Base-by-base conservation (phyloP, 2,329 filamentous ascomycete species). In the Acarospora socialis region DNA sequence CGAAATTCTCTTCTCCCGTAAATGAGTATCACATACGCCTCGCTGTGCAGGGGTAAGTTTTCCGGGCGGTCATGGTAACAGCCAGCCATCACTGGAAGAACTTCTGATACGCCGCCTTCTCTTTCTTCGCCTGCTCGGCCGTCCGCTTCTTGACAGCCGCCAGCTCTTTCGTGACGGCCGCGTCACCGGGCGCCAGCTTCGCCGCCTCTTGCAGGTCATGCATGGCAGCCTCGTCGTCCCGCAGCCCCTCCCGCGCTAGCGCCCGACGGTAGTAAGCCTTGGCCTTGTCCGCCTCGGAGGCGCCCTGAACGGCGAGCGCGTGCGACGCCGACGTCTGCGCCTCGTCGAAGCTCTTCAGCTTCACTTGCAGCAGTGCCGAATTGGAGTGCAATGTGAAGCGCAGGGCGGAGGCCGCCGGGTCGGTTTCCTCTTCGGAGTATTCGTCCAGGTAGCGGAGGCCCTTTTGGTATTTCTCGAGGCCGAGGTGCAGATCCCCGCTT, bases 391-490 rank as follows among this genome's bases (percentile, higher is more conserved):
- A 69, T 9, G 74, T 74, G 59, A 94, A 81, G 45, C 86, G 81
- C 34, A 95, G 68, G 46, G 73, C 76, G 22, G 78, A 69, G 21
- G 78, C 75, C 27, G 70, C 63, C 4, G 78, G 67, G 44, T 87
- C 82, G 27, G 72, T 67, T 24, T 90, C 80, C 2, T 65, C 58
- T 8, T 81, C 73, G 1, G 80, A 78, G 49, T 86, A 81, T 55
- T 92, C 81, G 55, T 87, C 81, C 38, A 93, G 64, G 56, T 93
- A 94, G 46, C 84, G 75, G 39, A 93, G 60, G 12, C 75, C 86
- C 64, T 98, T 98, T 55, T 92, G 75, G 61, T 98, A 98, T 63
- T 98, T 98, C 38, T 78, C 75, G 16, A 95, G 65, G 2, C 76
- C 87, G 19, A 81, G 59, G 21, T 64, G 55, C 22, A 78, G 50